These are phyloP conservation scores for Albifimbria verrucaria DNA, from an alignment of 2,329 filamentous ascomycete genomes.

Conservation along the genomic window DNA sequence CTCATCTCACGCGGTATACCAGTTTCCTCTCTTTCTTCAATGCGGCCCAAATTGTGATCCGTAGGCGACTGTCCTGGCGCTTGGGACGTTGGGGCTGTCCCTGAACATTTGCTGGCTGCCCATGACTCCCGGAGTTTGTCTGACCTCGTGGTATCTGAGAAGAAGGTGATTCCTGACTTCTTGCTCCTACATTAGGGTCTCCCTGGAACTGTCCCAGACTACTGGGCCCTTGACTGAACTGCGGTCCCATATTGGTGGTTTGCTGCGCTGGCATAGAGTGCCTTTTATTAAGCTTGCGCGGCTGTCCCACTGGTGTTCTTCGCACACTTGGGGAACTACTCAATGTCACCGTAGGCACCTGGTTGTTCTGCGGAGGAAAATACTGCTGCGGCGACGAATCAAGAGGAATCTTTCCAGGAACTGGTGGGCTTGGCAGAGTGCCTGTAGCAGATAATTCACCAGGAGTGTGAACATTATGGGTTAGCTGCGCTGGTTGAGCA, in stretches of 20 bases:
- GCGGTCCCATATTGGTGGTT: too few species aligned
- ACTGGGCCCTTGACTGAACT: too few species aligned
- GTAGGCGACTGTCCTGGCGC: conserved; percentile 2
- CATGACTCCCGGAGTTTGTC: not conserved
- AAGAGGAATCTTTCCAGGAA: not conserved
- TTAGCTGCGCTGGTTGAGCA: too few species aligned
- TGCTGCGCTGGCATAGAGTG: not conserved
- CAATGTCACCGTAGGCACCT: not conserved
- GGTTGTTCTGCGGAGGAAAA: not conserved
- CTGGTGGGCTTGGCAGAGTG: too few species aligned
- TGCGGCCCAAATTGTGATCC: conserved; percentile 8
- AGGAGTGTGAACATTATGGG: too few species aligned
- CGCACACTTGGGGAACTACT: not conserved
- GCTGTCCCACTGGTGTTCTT: not conserved
- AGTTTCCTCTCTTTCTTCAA: conserved; percentile 15
- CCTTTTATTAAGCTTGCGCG: not conserved
- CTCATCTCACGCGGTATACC: not conserved
- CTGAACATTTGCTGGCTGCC: not conserved
- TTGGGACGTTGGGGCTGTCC: not conserved
- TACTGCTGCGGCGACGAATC: not conserved
- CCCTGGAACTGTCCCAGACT: too few species aligned
- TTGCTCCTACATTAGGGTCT: too few species aligned
- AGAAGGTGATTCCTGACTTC: too few species aligned
- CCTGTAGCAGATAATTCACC: too few species aligned
- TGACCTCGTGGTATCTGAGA: too few species aligned